Percentiles rank a stretch among this genome's conserved stretches.
phyloP scores from a whole-genome alignment of 352 stramenopile genomes.

The Pythium oligandrum region DNA sequence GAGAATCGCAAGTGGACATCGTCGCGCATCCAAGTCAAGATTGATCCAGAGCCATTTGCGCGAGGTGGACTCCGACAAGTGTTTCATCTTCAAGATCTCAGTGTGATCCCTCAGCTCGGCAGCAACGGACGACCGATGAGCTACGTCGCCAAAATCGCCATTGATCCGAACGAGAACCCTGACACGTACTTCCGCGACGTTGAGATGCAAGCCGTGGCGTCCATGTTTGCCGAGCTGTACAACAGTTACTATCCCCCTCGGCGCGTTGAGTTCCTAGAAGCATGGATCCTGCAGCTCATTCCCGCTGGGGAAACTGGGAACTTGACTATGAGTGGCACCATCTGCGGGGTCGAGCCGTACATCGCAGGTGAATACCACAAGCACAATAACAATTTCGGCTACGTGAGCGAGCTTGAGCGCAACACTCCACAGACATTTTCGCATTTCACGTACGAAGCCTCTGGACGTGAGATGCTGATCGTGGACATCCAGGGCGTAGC shows the following conservation, averaged over 20 bases:
- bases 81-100: slow-evolving; percentile 71
- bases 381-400: slow-evolving; percentile 84
- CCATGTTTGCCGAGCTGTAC: slow-evolving; percentile 76
- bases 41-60: slow-evolving; percentile 61
- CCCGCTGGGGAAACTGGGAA: slow-evolving; percentile 32
- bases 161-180: slow-evolving; percentile 71
- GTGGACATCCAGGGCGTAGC: slow-evolving; percentile 94
- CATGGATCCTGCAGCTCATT: slow-evolving; percentile 71
- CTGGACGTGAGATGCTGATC: slow-evolving; percentile 88
- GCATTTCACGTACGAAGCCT: slow-evolving; percentile 91
- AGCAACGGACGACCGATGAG: slow-evolving; percentile 13
- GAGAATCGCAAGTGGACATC: slow-evolving; percentile 71
- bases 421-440: slow-evolving; percentile 88
- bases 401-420: slow-evolving; percentile 72
- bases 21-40: slow-evolving; percentile 63
- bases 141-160: slow-evolving; percentile 80
- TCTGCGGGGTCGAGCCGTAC: slow-evolving; percentile 75
- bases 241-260: slow-evolving; percentile 79
- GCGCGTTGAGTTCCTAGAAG: slow-evolving; percentile 70
- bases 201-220: slow-evolving; percentile 79
- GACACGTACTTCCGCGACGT: slow-evolving; percentile 85
- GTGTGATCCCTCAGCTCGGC: slow-evolving; percentile 14
- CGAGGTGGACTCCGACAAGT: slow-evolving; percentile 58
- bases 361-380: slow-evolving; percentile 81
- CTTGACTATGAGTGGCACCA: slow-evolving; percentile 55